Evolutionary conservation across 768 basidiomycete genomes (phyloP).

Genomic region (Nidularia pulvinata): DNA sequence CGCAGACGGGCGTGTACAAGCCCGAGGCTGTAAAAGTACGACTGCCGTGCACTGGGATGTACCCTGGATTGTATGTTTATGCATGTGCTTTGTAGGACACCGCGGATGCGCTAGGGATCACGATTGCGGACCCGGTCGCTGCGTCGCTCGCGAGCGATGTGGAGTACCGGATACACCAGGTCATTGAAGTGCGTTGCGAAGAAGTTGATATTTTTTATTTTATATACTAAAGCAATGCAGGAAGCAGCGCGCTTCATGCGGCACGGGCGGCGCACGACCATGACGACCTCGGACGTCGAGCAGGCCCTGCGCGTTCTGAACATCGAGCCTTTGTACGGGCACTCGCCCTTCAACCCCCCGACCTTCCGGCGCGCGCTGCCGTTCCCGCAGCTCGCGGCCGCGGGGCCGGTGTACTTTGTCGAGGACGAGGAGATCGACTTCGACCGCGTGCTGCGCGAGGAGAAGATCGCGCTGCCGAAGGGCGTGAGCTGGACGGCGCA

Average conservation of each 20-base stretch:
- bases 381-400: constrained; percentile 44
- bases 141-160: constrained; percentile 92
- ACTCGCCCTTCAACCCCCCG: constrained; percentile 63
- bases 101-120: constrained; percentile 84
- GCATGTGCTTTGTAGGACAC: constrained; percentile 62
- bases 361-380: constrained; percentile 62
- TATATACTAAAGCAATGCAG: constrained; percentile 31
- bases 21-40: constrained; percentile 62
- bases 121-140: constrained; percentile 80
- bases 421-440: constrained; percentile 99
- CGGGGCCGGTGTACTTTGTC: constrained; percentile 86
- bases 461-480: constrained; percentile 80
- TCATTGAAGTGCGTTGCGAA: constrained; percentile 70
- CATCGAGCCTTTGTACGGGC: constrained; percentile 95
- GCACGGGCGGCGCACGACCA: constrained; percentile 87
- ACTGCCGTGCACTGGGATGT: neutral
- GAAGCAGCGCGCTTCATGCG: constrained; percentile 98
- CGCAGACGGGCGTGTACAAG: constrained; percentile 64
- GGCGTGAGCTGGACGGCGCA: constrained; percentile 91
- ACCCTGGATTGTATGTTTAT: neutral
- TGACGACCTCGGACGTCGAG: constrained; percentile 91
- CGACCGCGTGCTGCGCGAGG: constrained; percentile 84
- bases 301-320: constrained; percentile 93
- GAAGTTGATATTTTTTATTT: neutral
- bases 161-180: constrained; percentile 94